phyloP scores from a whole-genome alignment of 108 stramenopile genomes.

The Nannochloropsis gaditana region DNA sequence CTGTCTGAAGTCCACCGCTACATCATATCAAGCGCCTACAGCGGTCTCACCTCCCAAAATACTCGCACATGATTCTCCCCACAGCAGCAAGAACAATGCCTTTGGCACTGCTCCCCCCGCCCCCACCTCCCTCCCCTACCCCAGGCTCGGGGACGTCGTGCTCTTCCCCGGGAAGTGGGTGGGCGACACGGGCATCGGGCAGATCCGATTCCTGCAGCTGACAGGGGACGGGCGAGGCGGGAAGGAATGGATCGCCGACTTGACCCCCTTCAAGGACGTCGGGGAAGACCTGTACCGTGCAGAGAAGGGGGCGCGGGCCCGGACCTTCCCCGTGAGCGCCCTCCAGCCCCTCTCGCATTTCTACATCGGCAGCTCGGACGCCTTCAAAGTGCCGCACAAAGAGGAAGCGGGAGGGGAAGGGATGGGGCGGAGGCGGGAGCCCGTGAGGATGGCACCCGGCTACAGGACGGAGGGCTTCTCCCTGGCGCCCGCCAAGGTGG shows the following conservation, averaged over 20 bases:
- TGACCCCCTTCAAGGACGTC: neutral
- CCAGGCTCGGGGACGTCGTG: neutral
- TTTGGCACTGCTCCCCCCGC: neutral
- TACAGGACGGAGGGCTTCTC: slow-evolving; percentile 4
- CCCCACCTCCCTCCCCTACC: neutral
- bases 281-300: neutral
- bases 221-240: neutral
- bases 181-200: neutral
- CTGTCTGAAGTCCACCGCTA: neutral
- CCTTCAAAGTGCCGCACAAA: neutral
- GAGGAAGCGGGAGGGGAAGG: neutral
- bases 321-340: neutral
- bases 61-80: neutral
- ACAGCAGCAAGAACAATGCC: neutral
- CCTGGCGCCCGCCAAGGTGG: neutral
- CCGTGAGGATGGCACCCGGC: neutral
- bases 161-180: neutral
- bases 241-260: neutral
- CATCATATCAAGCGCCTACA: neutral
- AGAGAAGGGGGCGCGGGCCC: neutral
- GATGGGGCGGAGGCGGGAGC: neutral
- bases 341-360: neutral
- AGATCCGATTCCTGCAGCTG: neutral
- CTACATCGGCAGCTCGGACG: neutral
- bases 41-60: neutral